Evolutionary conservation across 108 stramenopile species (phyloP).

Genomic region (Schizochytrium sp.): DNA sequence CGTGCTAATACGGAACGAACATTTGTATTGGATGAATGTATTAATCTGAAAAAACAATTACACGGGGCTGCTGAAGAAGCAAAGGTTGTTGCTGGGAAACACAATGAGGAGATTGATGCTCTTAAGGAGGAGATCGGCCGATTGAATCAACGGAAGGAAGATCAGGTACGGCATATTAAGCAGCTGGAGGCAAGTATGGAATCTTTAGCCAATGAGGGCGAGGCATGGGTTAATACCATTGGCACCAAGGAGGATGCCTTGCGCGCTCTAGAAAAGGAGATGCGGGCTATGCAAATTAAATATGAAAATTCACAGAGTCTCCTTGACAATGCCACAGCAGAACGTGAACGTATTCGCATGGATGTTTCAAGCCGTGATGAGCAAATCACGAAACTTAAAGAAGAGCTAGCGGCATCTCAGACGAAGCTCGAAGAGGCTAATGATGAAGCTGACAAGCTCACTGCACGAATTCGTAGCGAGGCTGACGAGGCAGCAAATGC

Average conservation of each 20-base stretch:
- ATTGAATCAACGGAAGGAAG: conserved; percentile 9
- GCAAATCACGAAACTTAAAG: not conserved
- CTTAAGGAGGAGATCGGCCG: not conserved
- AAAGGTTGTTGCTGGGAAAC: not conserved
- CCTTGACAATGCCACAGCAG: not conserved
- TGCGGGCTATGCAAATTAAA: conserved; percentile 20
- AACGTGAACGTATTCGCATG: not conserved
- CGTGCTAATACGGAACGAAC: not conserved
- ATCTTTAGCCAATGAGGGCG: conserved; percentile 14
- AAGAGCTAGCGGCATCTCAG: not conserved
- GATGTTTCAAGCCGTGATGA: not conserved
- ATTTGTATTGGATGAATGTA: conserved; percentile 17
- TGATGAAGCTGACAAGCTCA: conserved; percentile 38
- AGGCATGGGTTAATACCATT: conserved; percentile 59
- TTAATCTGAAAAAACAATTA: not conserved
- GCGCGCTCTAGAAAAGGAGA: conserved; percentile 44
- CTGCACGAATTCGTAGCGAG: conserved; percentile 27
- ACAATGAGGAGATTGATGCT: not conserved
- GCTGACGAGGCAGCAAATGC: conserved; percentile 33
- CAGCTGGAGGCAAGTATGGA: conserved; percentile 50
- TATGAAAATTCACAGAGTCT: conserved; percentile 47
- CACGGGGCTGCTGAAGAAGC: not conserved
- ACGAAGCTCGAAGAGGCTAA: not conserved
- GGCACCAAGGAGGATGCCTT: conserved; percentile 59
- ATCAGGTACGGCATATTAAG: not conserved